Evolutionary conservation across 2,329 filamentous ascomycete species (phyloP), one percentile per base, ranked within the genome.

Genomic region (Curvularia lunata): DNA sequence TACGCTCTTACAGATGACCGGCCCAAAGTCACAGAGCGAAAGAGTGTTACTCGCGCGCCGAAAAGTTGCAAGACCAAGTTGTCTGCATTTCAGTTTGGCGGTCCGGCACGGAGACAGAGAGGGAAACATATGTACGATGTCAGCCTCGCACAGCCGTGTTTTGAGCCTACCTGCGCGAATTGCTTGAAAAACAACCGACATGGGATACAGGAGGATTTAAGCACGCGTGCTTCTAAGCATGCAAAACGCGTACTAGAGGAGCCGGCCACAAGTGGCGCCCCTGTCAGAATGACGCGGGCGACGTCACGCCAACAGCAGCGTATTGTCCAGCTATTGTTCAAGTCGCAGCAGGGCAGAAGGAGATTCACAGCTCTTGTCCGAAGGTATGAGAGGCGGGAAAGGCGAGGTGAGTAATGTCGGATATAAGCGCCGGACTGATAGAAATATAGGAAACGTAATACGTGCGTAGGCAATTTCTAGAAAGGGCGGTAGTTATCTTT

Each of bases 1-100:
- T 56, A 48, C 16, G 3, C 12, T 3, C 19, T 19, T 34, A 3
- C 41, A n/a, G 25, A 18, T 32, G 13, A 8, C n/a, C 28, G 21
- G 28, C 6, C 16, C 25, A 51, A 34, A 10, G 18, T 12, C 25
- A 51, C 12, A 41, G 6, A 6, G 18, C 16, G 8, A 49, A 23
- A 25, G 19, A 19, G 2, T 5, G 13, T 34, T 4, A 18, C 49
- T 18, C 12, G 16, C 7, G 23, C n/a, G 23, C 6, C 38, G 3
- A 49, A 28, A 9, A 48, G 54, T 5, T 70, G 66, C 58, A 66
- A 68, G 18, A 45, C 55, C 27, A 62, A 55, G 18, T 37, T 67
- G 5, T 58, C 37, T 4, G 42, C 37, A 3, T 70, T 70, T 42
- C 60, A 67, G 2, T 59, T 64, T 48, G 66, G 66, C 41, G 67